Evolutionary conservation across 352 stramenopile species (phyloP).

Genomic region (Thalassiosira ordinaria): DNA sequence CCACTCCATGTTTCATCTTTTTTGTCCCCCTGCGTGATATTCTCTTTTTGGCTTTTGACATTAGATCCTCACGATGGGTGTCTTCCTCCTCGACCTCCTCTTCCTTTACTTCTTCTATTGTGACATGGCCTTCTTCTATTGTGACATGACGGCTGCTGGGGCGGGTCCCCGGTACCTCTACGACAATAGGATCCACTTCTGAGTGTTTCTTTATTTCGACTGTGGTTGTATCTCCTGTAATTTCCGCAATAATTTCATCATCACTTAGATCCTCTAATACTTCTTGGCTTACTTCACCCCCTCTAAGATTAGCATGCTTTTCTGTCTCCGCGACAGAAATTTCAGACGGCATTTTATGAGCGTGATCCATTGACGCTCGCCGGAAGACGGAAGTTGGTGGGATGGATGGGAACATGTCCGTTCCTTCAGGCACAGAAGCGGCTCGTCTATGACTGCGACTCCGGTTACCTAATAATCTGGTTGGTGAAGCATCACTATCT

Average conservation of each 20-base stretch:
- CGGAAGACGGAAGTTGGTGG: not conserved
- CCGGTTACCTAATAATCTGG: not conserved
- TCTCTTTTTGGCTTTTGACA: constrained; percentile 18
- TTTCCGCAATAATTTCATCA: constrained; percentile 2
- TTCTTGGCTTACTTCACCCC: constrained; percentile 5
- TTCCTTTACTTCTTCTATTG: constrained; percentile 36
- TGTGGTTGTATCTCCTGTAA: not conserved
- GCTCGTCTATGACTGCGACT: not conserved
- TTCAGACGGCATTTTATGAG: constrained; percentile 27
- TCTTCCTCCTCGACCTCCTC: constrained; percentile 25
- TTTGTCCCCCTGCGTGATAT: not conserved
- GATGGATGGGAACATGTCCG: not conserved
- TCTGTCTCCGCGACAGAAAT: constrained; percentile 41
- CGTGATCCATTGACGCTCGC: not conserved
- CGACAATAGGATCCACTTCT: constrained; percentile 51
- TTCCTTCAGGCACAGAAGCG: constrained; percentile 12
- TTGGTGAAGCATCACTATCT: not conserved
- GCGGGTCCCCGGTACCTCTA: constrained; percentile 49
- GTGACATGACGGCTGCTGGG: not conserved
- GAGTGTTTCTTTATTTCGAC: constrained; percentile 11
- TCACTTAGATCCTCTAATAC: constrained; percentile 30
- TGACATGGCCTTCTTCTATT: constrained; percentile 24
- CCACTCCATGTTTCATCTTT: constrained; percentile 6
- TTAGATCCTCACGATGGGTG: constrained; percentile 13
- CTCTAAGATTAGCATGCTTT: constrained; percentile 34